These are phyloP conservation scores for Tanozyma kutaoensis DNA, from an alignment of 805 yeast genomes.

Conservation along the genomic window DNA sequence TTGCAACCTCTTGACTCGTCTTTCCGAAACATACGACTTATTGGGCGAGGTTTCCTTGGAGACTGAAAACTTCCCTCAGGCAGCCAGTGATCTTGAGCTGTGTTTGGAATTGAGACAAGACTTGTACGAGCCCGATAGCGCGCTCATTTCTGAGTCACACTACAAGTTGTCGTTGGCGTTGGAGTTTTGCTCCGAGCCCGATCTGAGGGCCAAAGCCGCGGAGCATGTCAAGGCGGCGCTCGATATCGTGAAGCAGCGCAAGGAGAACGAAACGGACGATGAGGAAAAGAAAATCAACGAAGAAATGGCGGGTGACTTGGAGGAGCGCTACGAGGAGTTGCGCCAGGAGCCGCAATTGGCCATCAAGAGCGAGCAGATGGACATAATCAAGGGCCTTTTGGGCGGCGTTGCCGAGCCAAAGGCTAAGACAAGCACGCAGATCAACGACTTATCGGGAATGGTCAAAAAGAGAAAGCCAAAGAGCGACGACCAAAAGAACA, in stretches of 20 bases:
- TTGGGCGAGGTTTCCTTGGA: slow-evolving; percentile 87
- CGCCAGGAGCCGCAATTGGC: slow-evolving; percentile 37
- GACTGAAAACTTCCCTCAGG: slow-evolving; percentile 74
- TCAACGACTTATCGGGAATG: slow-evolving; percentile 51
- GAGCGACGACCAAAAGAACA: slow-evolving; percentile 2
- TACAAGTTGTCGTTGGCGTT: slow-evolving; percentile 69
- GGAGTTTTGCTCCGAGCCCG: slow-evolving; percentile 51
- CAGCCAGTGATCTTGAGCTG: slow-evolving; percentile 52
- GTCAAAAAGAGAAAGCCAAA: slow-evolving; percentile 35
- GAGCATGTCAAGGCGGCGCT: slow-evolving; percentile 43
- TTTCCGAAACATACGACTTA: slow-evolving; percentile 65
- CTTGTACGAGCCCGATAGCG: slow-evolving; percentile 36
- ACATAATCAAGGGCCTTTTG: slow-evolving; percentile 41
- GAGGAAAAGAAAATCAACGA: slow-evolving; percentile 20
- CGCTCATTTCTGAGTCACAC: slow-evolving; percentile 63
- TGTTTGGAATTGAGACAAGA: slow-evolving; percentile 42
- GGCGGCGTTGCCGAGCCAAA: slow-evolving; percentile 24
- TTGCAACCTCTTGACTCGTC: slow-evolving; percentile 30
- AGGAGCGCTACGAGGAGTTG: slow-evolving; percentile 42
- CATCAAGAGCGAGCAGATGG: slow-evolving; percentile 35
- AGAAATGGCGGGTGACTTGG: slow-evolving; percentile 42
- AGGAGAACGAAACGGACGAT: slow-evolving; percentile 29
- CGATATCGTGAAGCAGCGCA: slow-evolving; percentile 20
- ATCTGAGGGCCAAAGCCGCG: slow-evolving; percentile 35
- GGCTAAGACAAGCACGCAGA: slow-evolving; percentile 7